phyloP scores from a whole-genome alignment of 192 early-diverging fungal species.

The Coemansia umbellata region DNA sequence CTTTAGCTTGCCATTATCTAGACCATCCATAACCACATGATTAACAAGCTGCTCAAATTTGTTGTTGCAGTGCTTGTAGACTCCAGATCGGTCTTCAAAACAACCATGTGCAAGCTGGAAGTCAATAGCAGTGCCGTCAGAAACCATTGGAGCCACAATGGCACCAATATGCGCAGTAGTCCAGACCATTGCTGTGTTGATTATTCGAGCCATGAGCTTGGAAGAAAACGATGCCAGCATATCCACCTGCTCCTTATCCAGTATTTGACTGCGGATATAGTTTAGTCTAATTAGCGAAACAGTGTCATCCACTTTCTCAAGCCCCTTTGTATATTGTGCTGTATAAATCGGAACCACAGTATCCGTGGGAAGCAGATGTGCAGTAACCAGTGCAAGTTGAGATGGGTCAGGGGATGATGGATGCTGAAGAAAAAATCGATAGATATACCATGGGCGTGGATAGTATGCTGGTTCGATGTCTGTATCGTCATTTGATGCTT shows the following conservation, averaged over 20 bases:
- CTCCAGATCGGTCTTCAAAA: slow-evolving; percentile 15
- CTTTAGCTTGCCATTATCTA: slow-evolving; percentile 40
- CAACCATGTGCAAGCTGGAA: slow-evolving; percentile 22
- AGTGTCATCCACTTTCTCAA: slow-evolving; percentile 1
- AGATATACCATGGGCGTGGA: slow-evolving; percentile 26
- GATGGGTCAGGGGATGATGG: slow-evolving; percentile 2
- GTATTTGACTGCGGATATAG: slow-evolving; percentile 21
- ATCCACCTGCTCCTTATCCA: slow-evolving; percentile 38
- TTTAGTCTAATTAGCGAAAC: slow-evolving; percentile 3
- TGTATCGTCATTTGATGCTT: too few species aligned
- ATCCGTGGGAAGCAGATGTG: slow-evolving; percentile 13
- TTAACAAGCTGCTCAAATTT: slow-evolving; percentile 3
- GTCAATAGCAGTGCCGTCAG: slow-evolving; percentile 17
- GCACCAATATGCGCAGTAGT: slow-evolving; percentile 50
- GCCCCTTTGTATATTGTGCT: slow-evolving; percentile 11
- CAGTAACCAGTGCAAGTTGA: slow-evolving; percentile 14
- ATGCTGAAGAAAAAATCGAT: slow-evolving; percentile 21
- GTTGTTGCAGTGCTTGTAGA: background rate
- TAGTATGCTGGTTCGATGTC: slow-evolving; percentile 1
- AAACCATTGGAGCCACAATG: slow-evolving; percentile 54
- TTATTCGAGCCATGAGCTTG: slow-evolving; percentile 45
- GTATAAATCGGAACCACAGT: slow-evolving; percentile 31
- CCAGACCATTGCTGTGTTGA: slow-evolving; percentile 52
- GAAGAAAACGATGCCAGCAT: slow-evolving; percentile 56
- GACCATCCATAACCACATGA: slow-evolving; percentile 28